phyloP scores from a whole-genome alignment of 805 yeast genomes.

The Lipomyces sp. region DNA sequence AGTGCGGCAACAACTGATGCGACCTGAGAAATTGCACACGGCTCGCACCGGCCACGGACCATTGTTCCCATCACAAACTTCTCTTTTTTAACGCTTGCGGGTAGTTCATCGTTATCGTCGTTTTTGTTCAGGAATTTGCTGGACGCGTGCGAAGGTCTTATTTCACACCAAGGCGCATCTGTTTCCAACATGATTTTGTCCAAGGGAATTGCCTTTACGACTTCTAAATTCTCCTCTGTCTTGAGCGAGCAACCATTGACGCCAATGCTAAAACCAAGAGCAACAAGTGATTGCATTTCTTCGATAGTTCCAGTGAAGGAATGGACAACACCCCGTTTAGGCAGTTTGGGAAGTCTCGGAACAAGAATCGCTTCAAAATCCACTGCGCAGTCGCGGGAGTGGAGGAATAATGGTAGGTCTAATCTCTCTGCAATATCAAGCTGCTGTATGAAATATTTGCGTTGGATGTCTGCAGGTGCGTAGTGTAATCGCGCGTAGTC shows the following conservation, averaged over 20 bases:
- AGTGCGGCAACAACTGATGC: slow-evolving; percentile 69
- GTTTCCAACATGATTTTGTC: slow-evolving; percentile 72
- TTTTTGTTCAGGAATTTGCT: slow-evolving; percentile 52
- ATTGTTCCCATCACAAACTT: slow-evolving; percentile 53
- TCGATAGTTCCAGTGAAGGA: slow-evolving; percentile 84
- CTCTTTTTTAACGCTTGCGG: slow-evolving; percentile 62
- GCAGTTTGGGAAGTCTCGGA: slow-evolving; percentile 60
- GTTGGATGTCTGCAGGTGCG: slow-evolving; percentile 71
- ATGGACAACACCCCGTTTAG: slow-evolving; percentile 81
- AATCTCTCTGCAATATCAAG: slow-evolving; percentile 62
- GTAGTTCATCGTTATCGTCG: background rate
- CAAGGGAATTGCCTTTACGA: slow-evolving; percentile 69
- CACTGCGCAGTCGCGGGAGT: slow-evolving; percentile 82
- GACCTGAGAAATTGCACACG: slow-evolving; percentile 80
- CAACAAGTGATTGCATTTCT: slow-evolving; percentile 64
- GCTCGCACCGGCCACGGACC: slow-evolving; percentile 89
- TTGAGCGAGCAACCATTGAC: slow-evolving; percentile 93
- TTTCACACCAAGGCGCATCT: slow-evolving; percentile 99
- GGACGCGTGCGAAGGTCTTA: slow-evolving; percentile 80
- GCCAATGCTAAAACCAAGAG: slow-evolving; percentile 71
- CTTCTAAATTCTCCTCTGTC: slow-evolving; percentile 71
- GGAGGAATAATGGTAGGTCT: slow-evolving; percentile 80
- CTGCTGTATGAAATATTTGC: slow-evolving; percentile 70
- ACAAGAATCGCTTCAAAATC: slow-evolving; percentile 71
- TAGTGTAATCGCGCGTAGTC: slow-evolving; percentile 90